phyloP scores from a whole-genome alignment of 208 protist genomes.

The Wallacemonas rigidus region DNA sequence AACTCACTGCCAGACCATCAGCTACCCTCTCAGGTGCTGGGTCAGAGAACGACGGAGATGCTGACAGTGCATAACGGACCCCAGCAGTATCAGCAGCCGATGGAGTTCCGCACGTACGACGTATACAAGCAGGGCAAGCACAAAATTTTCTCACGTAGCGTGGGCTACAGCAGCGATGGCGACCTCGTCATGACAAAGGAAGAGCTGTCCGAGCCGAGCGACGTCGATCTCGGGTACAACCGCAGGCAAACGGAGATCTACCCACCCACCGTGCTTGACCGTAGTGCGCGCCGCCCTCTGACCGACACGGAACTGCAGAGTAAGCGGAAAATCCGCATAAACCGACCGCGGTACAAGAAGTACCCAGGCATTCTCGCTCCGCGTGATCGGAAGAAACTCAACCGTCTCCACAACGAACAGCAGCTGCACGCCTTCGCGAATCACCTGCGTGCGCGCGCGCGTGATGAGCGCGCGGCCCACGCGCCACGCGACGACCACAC shows the following conservation, averaged over 20 bases:
- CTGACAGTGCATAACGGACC: slow-evolving; percentile 69
- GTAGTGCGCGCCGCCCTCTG: slow-evolving; percentile 66
- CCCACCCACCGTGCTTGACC: slow-evolving; percentile 74
- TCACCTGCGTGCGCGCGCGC: slow-evolving; percentile 55
- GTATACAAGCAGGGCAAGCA: slow-evolving; percentile 77
- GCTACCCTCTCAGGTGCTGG: slow-evolving; percentile 44
- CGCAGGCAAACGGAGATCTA: slow-evolving; percentile 59
- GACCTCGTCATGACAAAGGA: slow-evolving; percentile 83
- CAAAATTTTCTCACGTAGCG: slow-evolving; percentile 74
- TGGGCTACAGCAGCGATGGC: slow-evolving; percentile 87
- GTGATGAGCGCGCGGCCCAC: slow-evolving; percentile 26
- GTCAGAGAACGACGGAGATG: slow-evolving; percentile 61
- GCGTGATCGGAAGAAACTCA: slow-evolving; percentile 73
- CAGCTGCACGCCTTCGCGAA: slow-evolving; percentile 41
- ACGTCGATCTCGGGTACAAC: slow-evolving; percentile 62
- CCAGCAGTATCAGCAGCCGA: slow-evolving; percentile 57
- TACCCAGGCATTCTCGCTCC: slow-evolving; percentile 85
- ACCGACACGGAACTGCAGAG: slow-evolving; percentile 52
- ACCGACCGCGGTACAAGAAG: slow-evolving; percentile 70
- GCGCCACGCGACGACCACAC: too few species aligned
- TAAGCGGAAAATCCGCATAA: slow-evolving; percentile 46
- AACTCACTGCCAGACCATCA: slow-evolving; percentile 43
- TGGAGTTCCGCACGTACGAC: slow-evolving; percentile 89
- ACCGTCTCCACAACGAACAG: slow-evolving; percentile 83
- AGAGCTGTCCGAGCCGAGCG: slow-evolving; percentile 76